These are phyloP conservation scores for Saturnispora hagleri DNA, from an alignment of 805 yeast species.

Conservation along the genomic window DNA sequence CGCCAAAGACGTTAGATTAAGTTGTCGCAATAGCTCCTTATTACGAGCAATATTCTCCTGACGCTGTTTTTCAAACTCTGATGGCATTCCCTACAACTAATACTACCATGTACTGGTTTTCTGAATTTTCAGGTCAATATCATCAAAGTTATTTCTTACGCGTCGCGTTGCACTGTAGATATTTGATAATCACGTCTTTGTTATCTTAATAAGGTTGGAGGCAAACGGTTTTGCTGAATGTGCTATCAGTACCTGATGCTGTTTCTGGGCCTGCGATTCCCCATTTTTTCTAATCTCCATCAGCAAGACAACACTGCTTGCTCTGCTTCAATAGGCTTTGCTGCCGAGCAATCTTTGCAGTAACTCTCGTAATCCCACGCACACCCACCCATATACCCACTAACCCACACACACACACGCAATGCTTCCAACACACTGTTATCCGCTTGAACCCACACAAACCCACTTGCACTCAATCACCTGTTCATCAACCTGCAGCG, in stretches of 20 bases:
- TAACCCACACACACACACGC: neutral
- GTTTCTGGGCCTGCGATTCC: too few relatives aligned
- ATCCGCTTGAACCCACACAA: neutral
- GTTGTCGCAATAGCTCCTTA: conserved; percentile 58
- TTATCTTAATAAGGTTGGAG: too few relatives aligned
- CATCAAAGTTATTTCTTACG: neutral
- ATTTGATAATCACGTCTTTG: too few relatives aligned
- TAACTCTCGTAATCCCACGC: neutral
- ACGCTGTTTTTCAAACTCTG: conserved; percentile 64
- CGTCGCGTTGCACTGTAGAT: neutral
- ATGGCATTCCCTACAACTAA: conserved; percentile 20
- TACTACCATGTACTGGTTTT: neutral
- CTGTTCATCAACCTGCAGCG: neutral
- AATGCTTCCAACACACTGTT: neutral
- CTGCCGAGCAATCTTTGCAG: neutral
- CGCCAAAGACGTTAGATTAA: conserved; percentile 56
- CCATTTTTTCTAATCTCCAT: too few relatives aligned
- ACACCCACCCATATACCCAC: neutral
- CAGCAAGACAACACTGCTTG: neutral
- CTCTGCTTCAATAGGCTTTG: neutral
- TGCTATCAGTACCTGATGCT: too few relatives aligned
- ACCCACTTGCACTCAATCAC: neutral
- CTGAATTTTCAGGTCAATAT: neutral
- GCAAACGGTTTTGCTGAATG: too few relatives aligned
- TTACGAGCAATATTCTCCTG: conserved; percentile 78